Evolutionary conservation across 306 rosid species (phyloP).

Genomic region (Cucurbita argyrosperma): DNA sequence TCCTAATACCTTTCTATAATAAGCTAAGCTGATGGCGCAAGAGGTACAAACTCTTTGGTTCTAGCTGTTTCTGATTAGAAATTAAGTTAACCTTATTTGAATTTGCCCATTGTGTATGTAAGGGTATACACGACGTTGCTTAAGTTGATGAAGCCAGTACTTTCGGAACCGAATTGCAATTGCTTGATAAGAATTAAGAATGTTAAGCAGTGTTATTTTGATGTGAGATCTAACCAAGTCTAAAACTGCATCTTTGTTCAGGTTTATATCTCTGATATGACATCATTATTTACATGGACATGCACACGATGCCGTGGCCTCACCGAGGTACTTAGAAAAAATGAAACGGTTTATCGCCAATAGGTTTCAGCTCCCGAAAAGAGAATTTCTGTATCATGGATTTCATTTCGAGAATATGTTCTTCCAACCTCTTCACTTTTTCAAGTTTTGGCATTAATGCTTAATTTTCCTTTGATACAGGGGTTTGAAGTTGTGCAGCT

Average conservation of each 20-base stretch:
- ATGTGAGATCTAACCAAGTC: neutral
- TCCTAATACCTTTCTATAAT: neutral
- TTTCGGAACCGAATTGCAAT: neutral
- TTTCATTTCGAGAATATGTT: neutral
- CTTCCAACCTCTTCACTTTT: neutral
- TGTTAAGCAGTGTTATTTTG: neutral
- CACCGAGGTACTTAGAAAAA: conserved; percentile 47
- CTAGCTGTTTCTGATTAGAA: neutral
- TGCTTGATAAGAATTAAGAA: neutral
- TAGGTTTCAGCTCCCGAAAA: neutral
- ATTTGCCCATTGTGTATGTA: neutral
- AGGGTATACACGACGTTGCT: neutral
- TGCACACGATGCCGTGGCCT: conserved; percentile 56
- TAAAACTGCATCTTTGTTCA: conserved; percentile 7
- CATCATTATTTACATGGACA: conserved; percentile 78
- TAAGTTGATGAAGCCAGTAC: neutral
- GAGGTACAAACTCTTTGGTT: neutral
- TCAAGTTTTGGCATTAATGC: neutral
- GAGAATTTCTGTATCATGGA: neutral
- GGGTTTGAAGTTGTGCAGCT: conserved; percentile 84
- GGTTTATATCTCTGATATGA: conserved; percentile 78
- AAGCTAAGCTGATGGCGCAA: neutral
- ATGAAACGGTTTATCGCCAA: neutral
- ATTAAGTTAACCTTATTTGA: neutral
- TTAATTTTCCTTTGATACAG: conserved; percentile 32